These are phyloP conservation scores for Endoconidiophora polonica DNA, from an alignment of 2,329 filamentous ascomycete species.

Conservation along the genomic window DNA sequence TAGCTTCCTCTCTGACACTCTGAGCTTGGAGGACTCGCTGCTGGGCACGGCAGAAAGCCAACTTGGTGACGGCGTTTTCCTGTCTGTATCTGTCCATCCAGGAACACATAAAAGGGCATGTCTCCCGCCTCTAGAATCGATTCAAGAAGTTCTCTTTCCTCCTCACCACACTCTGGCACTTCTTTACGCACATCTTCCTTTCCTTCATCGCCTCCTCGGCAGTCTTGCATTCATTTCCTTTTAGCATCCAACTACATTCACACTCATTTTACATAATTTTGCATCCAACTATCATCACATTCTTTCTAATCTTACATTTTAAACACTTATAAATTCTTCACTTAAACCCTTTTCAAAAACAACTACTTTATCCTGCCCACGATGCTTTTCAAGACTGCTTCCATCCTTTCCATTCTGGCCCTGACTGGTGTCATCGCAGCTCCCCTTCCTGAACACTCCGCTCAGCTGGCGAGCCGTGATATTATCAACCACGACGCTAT, in stretches of 20 bases:
- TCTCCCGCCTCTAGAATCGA: background rate
- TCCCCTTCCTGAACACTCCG: background rate
- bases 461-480: constrained; percentile 17
- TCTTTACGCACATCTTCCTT: background rate
- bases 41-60: too few relatives aligned
- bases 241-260: constrained; percentile 3
- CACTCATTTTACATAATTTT: background rate
- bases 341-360: background rate
- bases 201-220: background rate
- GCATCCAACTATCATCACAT: constrained; percentile 1
- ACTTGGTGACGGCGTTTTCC: background rate
- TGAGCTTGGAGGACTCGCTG: too few relatives aligned
- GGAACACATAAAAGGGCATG: background rate
- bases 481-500: constrained; percentile 20
- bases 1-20: too few relatives aligned
- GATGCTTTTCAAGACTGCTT: constrained; percentile 10
- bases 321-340: background rate
- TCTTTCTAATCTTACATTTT: constrained; percentile 2
- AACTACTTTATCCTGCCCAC: background rate
- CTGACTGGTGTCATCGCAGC: constrained; percentile 5
- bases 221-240: background rate
- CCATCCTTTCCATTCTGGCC: constrained; percentile 1
- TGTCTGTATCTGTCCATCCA: background rate
- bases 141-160: constrained; percentile 1
- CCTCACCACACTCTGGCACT: constrained; percentile 5